Conservation (phyloP, 2,329 filamentous ascomycete species). For the Venturia effusa region DNA sequence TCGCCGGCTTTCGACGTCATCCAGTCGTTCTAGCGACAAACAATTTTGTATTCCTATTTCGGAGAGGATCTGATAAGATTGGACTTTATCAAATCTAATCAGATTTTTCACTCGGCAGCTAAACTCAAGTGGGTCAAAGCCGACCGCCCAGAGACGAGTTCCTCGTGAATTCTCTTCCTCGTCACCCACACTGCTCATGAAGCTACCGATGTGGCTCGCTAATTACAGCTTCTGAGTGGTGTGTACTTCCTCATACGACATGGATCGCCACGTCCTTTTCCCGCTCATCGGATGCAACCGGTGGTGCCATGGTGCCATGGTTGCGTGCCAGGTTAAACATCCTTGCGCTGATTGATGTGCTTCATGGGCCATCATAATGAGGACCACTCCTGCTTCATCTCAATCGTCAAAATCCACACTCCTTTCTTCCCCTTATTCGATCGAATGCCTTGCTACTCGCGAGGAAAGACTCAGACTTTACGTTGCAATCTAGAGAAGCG, state of each 20-base stretch:
- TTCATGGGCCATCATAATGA: not conserved
- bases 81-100: not conserved
- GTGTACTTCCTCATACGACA: not conserved
- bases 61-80: not conserved
- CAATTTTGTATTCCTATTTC: not conserved
- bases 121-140: not conserved
- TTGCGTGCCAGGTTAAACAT: not conserved
- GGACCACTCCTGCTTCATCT: not conserved
- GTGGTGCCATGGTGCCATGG: not conserved
- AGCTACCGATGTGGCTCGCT: not conserved
- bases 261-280: not conserved
- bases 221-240: not conserved
- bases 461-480: not conserved
- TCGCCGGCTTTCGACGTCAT: not conserved
- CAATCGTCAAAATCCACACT: not conserved
- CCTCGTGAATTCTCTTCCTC: not conserved
- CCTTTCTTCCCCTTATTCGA: not conserved
- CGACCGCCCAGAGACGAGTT: not conserved
- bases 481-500: not conserved
- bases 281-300: not conserved
- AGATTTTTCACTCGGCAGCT: not conserved
- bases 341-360: not conserved
- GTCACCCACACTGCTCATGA: not conserved
- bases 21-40: not conserved
- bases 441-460: not conserved